Evolutionary conservation across 345 rosid species (phyloP).

Genomic region (Populus simonii): DNA sequence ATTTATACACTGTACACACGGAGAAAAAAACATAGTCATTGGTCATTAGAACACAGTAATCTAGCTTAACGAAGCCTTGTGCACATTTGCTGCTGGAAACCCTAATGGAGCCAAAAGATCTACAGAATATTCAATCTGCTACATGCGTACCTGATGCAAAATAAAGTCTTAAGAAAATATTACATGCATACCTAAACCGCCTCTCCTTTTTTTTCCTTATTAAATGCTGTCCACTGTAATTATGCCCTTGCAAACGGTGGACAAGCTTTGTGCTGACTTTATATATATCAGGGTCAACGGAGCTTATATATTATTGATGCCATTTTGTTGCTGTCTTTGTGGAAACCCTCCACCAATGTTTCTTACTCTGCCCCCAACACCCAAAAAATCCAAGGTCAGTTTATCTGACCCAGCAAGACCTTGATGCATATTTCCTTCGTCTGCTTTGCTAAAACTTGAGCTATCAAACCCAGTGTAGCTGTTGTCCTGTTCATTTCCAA

Average conservation of each 20-base stretch:
- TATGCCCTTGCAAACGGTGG: constrained; percentile 24
- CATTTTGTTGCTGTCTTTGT: not conserved
- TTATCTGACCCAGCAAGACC: constrained; percentile 10
- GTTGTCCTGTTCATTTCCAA: constrained; percentile 9
- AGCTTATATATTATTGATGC: constrained; percentile 15
- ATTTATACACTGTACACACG: not conserved
- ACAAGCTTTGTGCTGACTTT: constrained; percentile 21
- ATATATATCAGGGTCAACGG: constrained; percentile 21
- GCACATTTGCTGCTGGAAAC: not conserved
- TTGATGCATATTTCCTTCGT: constrained; percentile 15
- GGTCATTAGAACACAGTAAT: not conserved
- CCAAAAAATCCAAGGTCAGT: constrained; percentile 23
- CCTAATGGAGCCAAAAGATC: not conserved
- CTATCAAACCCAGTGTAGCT: constrained; percentile 12
- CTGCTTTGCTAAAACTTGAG: not conserved
- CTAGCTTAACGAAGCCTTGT: not conserved
- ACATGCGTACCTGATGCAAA: not conserved
- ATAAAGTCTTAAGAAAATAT: not conserved
- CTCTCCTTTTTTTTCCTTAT: not conserved
- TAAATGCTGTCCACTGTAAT: not conserved
- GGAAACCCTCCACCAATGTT: constrained; percentile 27
- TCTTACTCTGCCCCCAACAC: constrained; percentile 27
- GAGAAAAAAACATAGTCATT: not conserved
- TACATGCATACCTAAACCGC: constrained; percentile 13
- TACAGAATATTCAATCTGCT: not conserved